Evolutionary conservation across 2,329 filamentous ascomycete species (phyloP), one percentile per base, ranked within the genome.

Genomic region (Penicillium sp.): DNA sequence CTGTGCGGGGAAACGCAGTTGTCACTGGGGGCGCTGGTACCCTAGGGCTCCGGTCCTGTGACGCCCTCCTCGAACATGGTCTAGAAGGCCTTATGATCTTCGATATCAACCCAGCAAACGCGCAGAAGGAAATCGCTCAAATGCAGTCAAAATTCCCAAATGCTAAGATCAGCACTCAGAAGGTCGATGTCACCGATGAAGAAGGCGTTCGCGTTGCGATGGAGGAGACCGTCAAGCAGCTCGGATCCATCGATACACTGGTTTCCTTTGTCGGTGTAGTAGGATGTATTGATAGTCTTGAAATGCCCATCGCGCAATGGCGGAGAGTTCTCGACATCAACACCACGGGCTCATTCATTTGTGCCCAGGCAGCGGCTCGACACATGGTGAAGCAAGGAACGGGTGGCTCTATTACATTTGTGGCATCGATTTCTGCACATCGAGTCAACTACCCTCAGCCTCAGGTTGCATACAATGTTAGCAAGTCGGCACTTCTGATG

Each of bases 381-480:
- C 74, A 77, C 12, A 60, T 62, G 62, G 58, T 63, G 37, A 55
- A 59, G 11, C 51, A 59, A 43, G 58, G 60, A 1, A 59, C 47
- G 14, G 81, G 84, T 0, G 88, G 88, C 5, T 58, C 54, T 1
- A 62, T 64, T 18, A 52, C 87, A 1, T 81, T 92, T 55, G 85
- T 84, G 0, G 85, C 88, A 0, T 87, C 82, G 11, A 88, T 90
- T 46, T 88, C 85, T 1, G 88, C 80, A 0, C 87, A 90, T 59
- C 69, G 80, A 2, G 86, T 88, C 53, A 90, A 90, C 64, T 90
- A 79, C 64, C 88, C 88, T 0, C 88, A 90, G 66, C 87, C 88
- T 0, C 89, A 92, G 66, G 79, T 78, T 0, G 82, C 85, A 0
- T 92, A 92, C 67, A 92, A 92, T 61, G 84, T 85, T 1, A 85